Evolutionary conservation across 1,139 yeast genomes (phyloP).

Genomic region (Candida pseudoviswanathii): DNA sequence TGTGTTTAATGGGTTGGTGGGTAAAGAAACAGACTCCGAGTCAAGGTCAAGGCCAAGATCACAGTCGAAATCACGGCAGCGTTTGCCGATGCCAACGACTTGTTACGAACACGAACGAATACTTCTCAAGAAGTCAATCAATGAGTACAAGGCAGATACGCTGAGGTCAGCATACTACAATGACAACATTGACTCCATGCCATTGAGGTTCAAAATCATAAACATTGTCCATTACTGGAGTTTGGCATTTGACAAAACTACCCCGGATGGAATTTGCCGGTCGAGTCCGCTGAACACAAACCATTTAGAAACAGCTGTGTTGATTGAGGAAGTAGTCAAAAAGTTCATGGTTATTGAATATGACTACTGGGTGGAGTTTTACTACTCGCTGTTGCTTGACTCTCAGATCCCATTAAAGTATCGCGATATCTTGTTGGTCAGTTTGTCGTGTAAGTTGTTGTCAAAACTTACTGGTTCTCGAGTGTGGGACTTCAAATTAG

Average conservation of each 20-base stretch:
- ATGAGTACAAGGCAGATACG: slow-evolving; percentile 10
- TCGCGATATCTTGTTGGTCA: slow-evolving; percentile 13
- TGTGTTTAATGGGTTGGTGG: slow-evolving; percentile 27
- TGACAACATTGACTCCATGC: slow-evolving; percentile 33
- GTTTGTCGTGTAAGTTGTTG: slow-evolving; percentile 12
- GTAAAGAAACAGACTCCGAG: too few species aligned
- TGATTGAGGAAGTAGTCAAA: slow-evolving; percentile 11
- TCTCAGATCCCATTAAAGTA: slow-evolving; percentile 8
- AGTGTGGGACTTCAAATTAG: slow-evolving; percentile 4
- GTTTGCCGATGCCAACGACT: slow-evolving; percentile 21
- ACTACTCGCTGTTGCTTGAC: slow-evolving; percentile 6
- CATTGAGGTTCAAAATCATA: slow-evolving; percentile 27
- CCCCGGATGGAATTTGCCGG: slow-evolving; percentile 11
- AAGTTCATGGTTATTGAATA: slow-evolving; percentile 13
- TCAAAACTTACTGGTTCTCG: slow-evolving; percentile 12
- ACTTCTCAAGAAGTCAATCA: slow-evolving; percentile 19
- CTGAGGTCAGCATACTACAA: slow-evolving; percentile 9
- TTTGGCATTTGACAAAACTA: slow-evolving; percentile 16
- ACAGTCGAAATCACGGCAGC: slow-evolving; percentile 5
- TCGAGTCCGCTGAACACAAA: neutral
- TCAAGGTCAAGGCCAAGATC: slow-evolving; percentile 9
- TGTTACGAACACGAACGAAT: slow-evolving; percentile 32
- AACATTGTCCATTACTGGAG: slow-evolving; percentile 25
- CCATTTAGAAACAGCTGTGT: slow-evolving; percentile 6
- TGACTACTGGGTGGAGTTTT: slow-evolving; percentile 16